A percentile compares a stretch with the other conserved stretches of the same genome.
Conservation (phyloP, 345 rosid species). For the Raphanus raphanistrum region DNA sequence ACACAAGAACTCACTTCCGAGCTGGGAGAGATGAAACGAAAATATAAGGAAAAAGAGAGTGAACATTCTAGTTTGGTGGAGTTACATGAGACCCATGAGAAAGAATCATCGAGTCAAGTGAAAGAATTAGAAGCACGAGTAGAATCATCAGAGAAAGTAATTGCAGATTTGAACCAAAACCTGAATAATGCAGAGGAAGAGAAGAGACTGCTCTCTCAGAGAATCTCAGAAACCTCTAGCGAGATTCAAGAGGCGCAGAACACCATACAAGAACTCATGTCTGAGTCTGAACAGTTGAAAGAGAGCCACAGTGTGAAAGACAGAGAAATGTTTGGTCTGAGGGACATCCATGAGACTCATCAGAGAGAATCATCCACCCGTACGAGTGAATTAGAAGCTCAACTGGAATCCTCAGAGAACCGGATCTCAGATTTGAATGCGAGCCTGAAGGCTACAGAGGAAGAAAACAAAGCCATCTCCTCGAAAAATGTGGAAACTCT, state of each 20-base stretch:
- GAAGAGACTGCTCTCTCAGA: slow-evolving; percentile 50
- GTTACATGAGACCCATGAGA: slow-evolving; percentile 50
- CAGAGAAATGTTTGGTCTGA: slow-evolving; percentile 50
- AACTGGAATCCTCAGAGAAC: slow-evolving; percentile 56
- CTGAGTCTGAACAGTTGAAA: slow-evolving; percentile 50
- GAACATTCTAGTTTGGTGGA: slow-evolving; percentile 49
- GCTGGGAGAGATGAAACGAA: slow-evolving; percentile 48
- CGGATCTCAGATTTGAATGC: slow-evolving; percentile 46
- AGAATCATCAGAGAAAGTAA: slow-evolving; percentile 57
- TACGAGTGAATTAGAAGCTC: slow-evolving; percentile 28
- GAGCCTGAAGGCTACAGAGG: slow-evolving; percentile 45
- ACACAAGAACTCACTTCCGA: slow-evolving; percentile 47
- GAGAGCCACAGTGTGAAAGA: slow-evolving; percentile 53
- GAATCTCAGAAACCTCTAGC: slow-evolving; percentile 47
- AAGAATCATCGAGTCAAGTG: slow-evolving; percentile 44
- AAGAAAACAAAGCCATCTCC: slow-evolving; percentile 57
- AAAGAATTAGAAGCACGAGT: slow-evolving; percentile 34
- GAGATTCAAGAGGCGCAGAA: slow-evolving; percentile 54
- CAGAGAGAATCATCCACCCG: slow-evolving; percentile 52
- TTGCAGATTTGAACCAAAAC: slow-evolving; percentile 46
- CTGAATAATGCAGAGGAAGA: slow-evolving; percentile 52
- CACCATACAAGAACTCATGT: slow-evolving; percentile 41
- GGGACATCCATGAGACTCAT: slow-evolving; percentile 50
- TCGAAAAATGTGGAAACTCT: slow-evolving; percentile 49
- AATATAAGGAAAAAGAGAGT: slow-evolving; percentile 60